phyloP scores from a whole-genome alignment of 441 rosid genomes.

The Gossypium schwendimanii region DNA sequence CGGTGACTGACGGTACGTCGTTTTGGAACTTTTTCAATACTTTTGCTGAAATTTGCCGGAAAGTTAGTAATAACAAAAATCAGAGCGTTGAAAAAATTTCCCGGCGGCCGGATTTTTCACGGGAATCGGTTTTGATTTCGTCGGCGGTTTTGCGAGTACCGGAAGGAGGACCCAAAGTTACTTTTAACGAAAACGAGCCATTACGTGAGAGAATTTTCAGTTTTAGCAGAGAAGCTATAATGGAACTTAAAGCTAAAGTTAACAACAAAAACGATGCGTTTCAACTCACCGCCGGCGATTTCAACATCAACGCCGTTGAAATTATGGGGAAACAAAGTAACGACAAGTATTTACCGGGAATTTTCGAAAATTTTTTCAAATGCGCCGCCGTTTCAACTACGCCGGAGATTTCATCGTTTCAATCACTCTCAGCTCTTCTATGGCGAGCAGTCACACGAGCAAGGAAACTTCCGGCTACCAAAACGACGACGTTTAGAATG shows the following conservation, averaged over 20 bases:
- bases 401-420: constrained; percentile 59
- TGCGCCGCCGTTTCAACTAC: constrained; percentile 17
- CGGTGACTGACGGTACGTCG: constrained; percentile 52
- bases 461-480: constrained; percentile 35
- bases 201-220: constrained; percentile 52
- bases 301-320: constrained; percentile 31
- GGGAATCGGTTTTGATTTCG: constrained; percentile 47
- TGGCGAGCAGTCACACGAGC: constrained; percentile 63
- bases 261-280: constrained; percentile 22
- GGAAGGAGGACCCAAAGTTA: constrained; percentile 44
- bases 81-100: constrained; percentile 18
- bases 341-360: constrained; percentile 24
- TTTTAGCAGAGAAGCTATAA: constrained; percentile 47
- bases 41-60: constrained; percentile 44
- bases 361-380: constrained; percentile 18
- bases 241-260: constrained; percentile 40
- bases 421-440: constrained; percentile 47
- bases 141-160: constrained; percentile 42
- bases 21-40: constrained; percentile 64
- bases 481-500: constrained; percentile 57
- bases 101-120: constrained; percentile 40
- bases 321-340: constrained; percentile 55
- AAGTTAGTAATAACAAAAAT: neutral
- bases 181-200: constrained; percentile 42
- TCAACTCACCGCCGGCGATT: too few species aligned